A percentile compares a stretch with the other conserved stretches of the same genome.
Evolutionary conservation across 257 asterid genomes (phyloP).

Genomic region (Solanum chmielewskii): DNA sequence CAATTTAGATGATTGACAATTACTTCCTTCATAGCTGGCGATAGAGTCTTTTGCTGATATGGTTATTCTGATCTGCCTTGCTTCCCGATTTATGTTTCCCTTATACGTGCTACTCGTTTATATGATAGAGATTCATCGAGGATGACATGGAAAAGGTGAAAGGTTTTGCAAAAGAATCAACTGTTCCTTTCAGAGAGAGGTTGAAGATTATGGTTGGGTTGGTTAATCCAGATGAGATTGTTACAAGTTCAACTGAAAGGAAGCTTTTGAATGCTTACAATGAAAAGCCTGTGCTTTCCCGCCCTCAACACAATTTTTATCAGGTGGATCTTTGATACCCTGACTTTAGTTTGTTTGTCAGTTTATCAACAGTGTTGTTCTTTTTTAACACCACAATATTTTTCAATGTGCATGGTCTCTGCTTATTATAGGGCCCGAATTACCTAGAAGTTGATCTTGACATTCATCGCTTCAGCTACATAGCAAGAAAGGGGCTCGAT

Average conservation of each 20-base stretch:
- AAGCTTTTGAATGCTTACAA: constrained; percentile 64
- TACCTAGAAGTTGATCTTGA: constrained; percentile 70
- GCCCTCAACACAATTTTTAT: constrained; percentile 67
- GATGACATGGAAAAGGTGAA: constrained; percentile 58
- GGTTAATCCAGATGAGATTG: constrained; percentile 58
- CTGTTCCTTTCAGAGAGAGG: constrained; percentile 57
- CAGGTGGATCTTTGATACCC: constrained; percentile 23
- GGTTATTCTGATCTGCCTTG: not conserved
- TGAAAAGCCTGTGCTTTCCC: constrained; percentile 72
- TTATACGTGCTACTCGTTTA: not conserved
- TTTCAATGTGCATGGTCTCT: not conserved
- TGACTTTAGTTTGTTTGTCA: not conserved
- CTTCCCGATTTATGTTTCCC: not conserved
- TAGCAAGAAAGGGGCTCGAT: constrained; percentile 77
- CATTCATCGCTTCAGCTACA: constrained; percentile 81
- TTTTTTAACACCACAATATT: not conserved
- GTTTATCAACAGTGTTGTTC: not conserved
- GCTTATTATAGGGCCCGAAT: constrained; percentile 35
- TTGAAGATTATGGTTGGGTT: constrained; percentile 64
- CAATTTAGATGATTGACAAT: not conserved
- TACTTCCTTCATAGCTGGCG: not conserved
- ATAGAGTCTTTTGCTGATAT: not conserved
- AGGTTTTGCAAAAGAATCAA: constrained; percentile 67
- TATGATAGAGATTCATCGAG: constrained; percentile 45
- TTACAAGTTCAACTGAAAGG: constrained; percentile 55